Base-by-base conservation (phyloP, 2,329 filamentous ascomycete species). In the Fusarium nelsonii region DNA sequence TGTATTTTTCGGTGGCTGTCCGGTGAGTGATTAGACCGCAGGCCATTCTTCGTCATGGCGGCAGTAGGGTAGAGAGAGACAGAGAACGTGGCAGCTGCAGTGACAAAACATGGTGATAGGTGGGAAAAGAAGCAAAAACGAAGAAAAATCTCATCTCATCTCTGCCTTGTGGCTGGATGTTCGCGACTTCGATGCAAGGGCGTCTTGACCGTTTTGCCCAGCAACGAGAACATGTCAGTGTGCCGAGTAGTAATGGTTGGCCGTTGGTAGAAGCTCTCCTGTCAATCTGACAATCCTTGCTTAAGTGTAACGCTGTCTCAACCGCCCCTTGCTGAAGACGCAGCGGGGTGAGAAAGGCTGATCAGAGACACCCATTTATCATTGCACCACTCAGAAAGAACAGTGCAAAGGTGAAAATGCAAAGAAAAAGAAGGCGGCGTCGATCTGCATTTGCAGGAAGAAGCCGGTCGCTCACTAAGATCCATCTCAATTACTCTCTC, bases 311-410 rank as follows among this genome's bases (percentile, higher is more conserved):
- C 14, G 26, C 20, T 61, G 63, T 65, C 62, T 65, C 26, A 62
- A 18, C 8, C 37, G 20, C 54, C 68, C 68, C 71, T 71, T 56
- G 48, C 41, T 36, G n/a, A 32, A 69, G 39, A 54, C 28, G 48
- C 26, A 30, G 23, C 23, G 23, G 23, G 23, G 23, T 5, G 23
- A 23, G 23, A 23, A 23, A 23, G 23, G 23, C 23, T 23, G 23
- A 23, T 23, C 23, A 28, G 16, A 26, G 23, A 50, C 16, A 30
- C 11, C 23, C 16, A 16, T 28, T 15, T 30, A 32, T 40, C 34
- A 39, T 16, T 7, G 26, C 20, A 45, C 36, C 23, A 26, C n/a
- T 23, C 12, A 48, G 28, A 15, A 23, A 0, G 43, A 12, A 39
- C 18, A 30, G 30, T 11, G 10, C 7, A 30, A 30, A 30, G 30